These are phyloP conservation scores for Termitomyces sp. DNA, from an alignment of 768 basidiomycete genomes.

Conservation along the genomic window DNA sequence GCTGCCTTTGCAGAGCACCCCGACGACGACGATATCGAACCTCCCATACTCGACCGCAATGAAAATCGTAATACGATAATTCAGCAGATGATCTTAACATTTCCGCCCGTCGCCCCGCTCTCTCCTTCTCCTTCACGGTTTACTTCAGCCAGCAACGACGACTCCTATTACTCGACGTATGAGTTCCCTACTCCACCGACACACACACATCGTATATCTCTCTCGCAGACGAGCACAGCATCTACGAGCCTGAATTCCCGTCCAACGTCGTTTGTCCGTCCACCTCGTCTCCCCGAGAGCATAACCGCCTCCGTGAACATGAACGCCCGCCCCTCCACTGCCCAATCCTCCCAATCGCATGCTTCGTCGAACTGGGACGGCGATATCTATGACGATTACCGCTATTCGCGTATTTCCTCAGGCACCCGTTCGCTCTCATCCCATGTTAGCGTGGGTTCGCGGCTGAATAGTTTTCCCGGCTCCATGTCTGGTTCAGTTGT, in stretches of 20 bases:
- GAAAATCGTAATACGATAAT: background rate
- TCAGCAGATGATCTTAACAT: slow-evolving; percentile 7
- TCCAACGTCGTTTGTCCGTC: background rate
- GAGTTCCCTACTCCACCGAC: slow-evolving; percentile 10
- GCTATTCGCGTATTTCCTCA: slow-evolving; percentile 60
- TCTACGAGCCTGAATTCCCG: slow-evolving; percentile 9
- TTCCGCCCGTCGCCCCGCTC: slow-evolving; percentile 16
- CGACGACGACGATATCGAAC: background rate
- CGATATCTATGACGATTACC: slow-evolving; percentile 79
- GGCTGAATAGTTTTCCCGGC: slow-evolving; percentile 3
- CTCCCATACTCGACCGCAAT: background rate
- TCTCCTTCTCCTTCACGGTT: slow-evolving; percentile 11
- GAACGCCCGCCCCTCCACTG: slow-evolving; percentile 2
- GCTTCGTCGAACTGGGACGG: slow-evolving; percentile 31
- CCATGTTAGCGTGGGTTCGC: slow-evolving; percentile 1
- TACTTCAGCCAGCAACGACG: background rate
- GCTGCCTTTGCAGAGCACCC: background rate
- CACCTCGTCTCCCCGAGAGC: background rate
- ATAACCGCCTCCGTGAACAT: background rate
- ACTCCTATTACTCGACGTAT: background rate
- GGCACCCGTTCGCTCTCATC: slow-evolving; percentile 23
- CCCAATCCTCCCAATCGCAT: slow-evolving; percentile 7
- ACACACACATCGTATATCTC: slow-evolving; percentile 1
- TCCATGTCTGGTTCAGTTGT: background rate
- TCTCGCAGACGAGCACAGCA: background rate